Evolutionary conservation across 352 stramenopile genomes (phyloP).

Genomic region (Albugo candida): DNA sequence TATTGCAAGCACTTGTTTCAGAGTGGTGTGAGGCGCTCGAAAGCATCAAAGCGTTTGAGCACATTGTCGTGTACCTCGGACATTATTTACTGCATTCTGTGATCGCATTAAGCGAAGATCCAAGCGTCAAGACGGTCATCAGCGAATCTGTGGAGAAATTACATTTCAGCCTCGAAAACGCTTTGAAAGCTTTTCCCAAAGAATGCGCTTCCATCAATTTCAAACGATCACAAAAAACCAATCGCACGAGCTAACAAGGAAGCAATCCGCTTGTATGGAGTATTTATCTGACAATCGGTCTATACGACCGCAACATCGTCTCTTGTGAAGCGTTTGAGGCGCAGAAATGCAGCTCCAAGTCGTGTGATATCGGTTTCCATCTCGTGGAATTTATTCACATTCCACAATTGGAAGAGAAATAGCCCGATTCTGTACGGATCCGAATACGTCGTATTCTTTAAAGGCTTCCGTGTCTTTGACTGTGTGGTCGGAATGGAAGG

Average conservation of each 20-base stretch:
- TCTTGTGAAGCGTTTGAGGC: slow-evolving; percentile 25
- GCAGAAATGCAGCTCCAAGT: slow-evolving; percentile 39
- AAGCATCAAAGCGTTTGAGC: slow-evolving; percentile 35
- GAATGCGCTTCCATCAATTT: no score
- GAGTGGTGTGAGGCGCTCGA: slow-evolving; percentile 21
- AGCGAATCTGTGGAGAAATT: no score
- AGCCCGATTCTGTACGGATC: slow-evolving; percentile 57
- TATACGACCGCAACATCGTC: no score
- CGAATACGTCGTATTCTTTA: slow-evolving; percentile 24
- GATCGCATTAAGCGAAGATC: no score
- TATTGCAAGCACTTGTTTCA: slow-evolving; percentile 26
- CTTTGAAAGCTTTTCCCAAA: no score
- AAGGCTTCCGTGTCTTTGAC: slow-evolving; percentile 2
- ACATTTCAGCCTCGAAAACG: no score
- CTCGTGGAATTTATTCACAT: slow-evolving; percentile 42
- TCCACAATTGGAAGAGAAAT: slow-evolving; percentile 46
- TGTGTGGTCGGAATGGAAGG: slow-evolving; percentile 9
- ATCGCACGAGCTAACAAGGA: no score
- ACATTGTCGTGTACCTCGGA: slow-evolving; percentile 37
- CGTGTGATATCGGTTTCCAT: slow-evolving; percentile 39
- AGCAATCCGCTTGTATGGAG: no score
- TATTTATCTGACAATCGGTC: no score
- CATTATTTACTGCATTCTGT: slow-evolving; percentile 22
- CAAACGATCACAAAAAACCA: no score
- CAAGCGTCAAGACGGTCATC: no score